These are phyloP conservation scores for Trichoderma citrinoviride DNA, from an alignment of 2,329 filamentous ascomycete genomes.

Conservation along the genomic window DNA sequence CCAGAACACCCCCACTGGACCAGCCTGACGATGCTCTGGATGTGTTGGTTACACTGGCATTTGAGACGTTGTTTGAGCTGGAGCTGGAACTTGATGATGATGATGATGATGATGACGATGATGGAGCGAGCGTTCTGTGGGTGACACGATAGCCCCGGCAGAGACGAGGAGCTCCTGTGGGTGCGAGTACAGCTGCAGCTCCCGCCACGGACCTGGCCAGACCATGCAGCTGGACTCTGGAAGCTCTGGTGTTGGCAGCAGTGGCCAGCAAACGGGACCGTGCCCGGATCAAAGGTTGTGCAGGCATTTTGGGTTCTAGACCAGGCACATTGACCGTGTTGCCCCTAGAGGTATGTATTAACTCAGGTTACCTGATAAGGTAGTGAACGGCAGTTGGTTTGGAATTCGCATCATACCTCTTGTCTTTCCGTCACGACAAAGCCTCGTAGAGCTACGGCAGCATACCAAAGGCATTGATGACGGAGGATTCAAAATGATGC, in stretches of 20 bases:
- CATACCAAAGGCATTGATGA: too few species aligned
- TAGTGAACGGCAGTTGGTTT: too few species aligned
- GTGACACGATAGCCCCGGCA: not conserved
- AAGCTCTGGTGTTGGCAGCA: too few species aligned
- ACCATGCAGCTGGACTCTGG: not conserved
- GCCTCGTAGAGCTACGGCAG: too few species aligned
- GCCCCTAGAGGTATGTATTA: not conserved
- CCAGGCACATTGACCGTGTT: not conserved
- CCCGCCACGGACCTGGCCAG: not conserved
- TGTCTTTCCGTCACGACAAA: too few species aligned
- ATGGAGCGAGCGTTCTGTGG: not conserved
- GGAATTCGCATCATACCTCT: too few species aligned
- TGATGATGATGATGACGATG: not conserved
- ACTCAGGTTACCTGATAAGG: too few species aligned
- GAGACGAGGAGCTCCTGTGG: not conserved
- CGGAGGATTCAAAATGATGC: too few species aligned
- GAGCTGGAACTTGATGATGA: not conserved
- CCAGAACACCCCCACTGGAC: slow-evolving; percentile 37
- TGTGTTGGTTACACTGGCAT: not conserved
- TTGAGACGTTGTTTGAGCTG: not conserved
- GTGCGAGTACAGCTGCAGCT: not conserved
- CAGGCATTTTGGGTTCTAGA: not conserved
- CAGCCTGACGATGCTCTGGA: slow-evolving; percentile 24
- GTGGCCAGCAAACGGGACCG: not conserved
- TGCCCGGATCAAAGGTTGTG: slow-evolving; percentile 5